Evolutionary conservation across 2,329 filamentous ascomycete species (phyloP), one percentile per base, ranked within the genome.

Genomic region (Pseudogymnoascus pannorum): DNA sequence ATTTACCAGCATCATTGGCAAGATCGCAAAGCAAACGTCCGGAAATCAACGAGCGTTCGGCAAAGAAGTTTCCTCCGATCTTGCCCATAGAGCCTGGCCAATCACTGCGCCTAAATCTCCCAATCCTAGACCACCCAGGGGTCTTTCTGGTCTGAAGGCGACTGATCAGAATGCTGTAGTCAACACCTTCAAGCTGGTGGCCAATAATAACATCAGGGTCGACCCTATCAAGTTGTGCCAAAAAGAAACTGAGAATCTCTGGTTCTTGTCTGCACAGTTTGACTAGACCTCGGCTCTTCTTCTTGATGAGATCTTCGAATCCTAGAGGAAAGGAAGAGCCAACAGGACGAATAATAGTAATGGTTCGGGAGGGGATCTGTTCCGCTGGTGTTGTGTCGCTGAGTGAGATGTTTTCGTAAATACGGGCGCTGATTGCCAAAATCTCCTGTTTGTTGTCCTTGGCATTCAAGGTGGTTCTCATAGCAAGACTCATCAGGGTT

Each of bases 391-490:
- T 95, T 0, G 92, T 95, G 68, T 99, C 92, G 44, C 83, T 89
- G 29, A 99, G 81, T 4, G 87, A 88, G 14, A 99, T 81, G 71
- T 95, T 92, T 67, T 96, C 91, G 73, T 97, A 99, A 31, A 97
- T 86, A 68, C 95, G 87, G 35, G 91, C 91, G 74, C 92, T 97
- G 62, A 94, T 91, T 63, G 94, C 85, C 9, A 99, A 78, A 57
- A 99, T 92, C 74, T 99, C 94, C 71, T 97, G 93, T 76, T 95
- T 97, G 77, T 97, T 99, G 60, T 92, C 90, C 72, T 91, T 93
- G 36, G 86, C 81, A 68, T 97, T 97, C 75, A 96, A 90, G 5
- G 87, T 85, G 1, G 92, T 97, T 59, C 94, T 86, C 70, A 99
- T 81, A 6, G 92, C 86, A 64, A 99, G 77, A 74, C 92, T 97